Evolutionary conservation across 1,139 yeast species (phyloP).

Genomic region (Protomyces macrosporus): DNA sequence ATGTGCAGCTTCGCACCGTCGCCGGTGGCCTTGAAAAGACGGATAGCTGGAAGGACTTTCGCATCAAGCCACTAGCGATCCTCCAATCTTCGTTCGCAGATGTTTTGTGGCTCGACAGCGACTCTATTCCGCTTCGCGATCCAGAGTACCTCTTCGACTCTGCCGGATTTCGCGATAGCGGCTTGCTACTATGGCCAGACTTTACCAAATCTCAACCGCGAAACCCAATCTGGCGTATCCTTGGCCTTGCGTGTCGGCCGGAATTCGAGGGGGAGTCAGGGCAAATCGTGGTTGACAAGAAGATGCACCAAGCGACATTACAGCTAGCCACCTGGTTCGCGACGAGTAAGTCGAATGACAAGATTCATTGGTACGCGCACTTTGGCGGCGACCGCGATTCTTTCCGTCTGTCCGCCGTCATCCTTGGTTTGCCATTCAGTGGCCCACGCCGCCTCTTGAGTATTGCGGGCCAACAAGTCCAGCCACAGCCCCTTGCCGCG

Average conservation of each 20-base stretch:
- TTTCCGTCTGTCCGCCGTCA: slow-evolving; percentile 9
- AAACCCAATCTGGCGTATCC: slow-evolving; percentile 19
- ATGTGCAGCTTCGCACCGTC: slow-evolving; percentile 1
- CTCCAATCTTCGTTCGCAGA: slow-evolving; percentile 13
- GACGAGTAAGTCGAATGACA: neutral
- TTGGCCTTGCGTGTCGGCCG: slow-evolving; percentile 15
- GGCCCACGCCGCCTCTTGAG: slow-evolving; percentile 16
- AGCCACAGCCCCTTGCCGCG: neutral
- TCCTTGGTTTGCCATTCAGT: neutral
- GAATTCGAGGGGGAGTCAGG: slow-evolving; percentile 24
- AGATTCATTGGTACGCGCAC: slow-evolving; percentile 1
- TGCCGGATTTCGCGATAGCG: neutral
- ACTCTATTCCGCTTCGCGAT: slow-evolving; percentile 4
- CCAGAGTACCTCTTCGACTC: slow-evolving; percentile 20
- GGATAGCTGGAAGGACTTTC: slow-evolving; percentile 19
- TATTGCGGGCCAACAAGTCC: slow-evolving; percentile 5
- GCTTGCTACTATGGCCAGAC: slow-evolving; percentile 24
- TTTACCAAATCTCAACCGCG: slow-evolving; percentile 21
- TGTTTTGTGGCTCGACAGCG: slow-evolving; percentile 16
- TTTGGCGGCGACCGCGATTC: slow-evolving; percentile 23
- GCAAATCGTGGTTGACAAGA: slow-evolving; percentile 5
- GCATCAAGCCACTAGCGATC: slow-evolving; percentile 23
- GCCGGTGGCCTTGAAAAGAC: slow-evolving; percentile 20
- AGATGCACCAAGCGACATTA: slow-evolving; percentile 3
- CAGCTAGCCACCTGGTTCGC: slow-evolving; percentile 23